These are phyloP conservation scores for Suillus bovinus DNA, from an alignment of 768 basidiomycete species.

Conservation along the genomic window DNA sequence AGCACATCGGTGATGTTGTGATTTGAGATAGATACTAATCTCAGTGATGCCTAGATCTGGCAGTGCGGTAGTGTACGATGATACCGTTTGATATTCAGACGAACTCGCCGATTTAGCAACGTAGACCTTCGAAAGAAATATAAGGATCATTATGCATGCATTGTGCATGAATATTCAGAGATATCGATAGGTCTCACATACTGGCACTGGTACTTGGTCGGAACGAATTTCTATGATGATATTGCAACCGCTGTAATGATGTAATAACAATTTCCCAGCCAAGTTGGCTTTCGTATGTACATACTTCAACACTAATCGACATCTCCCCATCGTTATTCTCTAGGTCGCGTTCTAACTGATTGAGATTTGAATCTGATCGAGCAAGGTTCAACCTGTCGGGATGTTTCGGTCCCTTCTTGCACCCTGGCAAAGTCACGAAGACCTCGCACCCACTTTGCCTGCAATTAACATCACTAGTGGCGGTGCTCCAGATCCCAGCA, in stretches of 20 bases:
- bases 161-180: neutral
- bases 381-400: neutral
- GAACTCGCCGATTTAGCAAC: neutral
- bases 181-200: neutral
- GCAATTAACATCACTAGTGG: neutral
- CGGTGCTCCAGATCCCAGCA: neutral
- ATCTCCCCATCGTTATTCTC: neutral
- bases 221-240: no score
- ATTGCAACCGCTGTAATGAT: neutral
- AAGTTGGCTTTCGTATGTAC: neutral
- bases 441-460: neutral
- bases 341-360: neutral
- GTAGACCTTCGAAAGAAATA: neutral
- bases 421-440: slow-evolving; percentile 4
- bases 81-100: neutral
- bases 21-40: neutral
- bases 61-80: no score
- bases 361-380: neutral
- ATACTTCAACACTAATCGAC: neutral
- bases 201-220: neutral
- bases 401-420: slow-evolving; percentile 12
- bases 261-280: neutral
- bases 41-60: no score
- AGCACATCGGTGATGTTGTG: neutral
- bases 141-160: neutral